Base-by-base conservation (phyloP, 1,284 basidiomycete species). In the Thecaphora frezii region DNA sequence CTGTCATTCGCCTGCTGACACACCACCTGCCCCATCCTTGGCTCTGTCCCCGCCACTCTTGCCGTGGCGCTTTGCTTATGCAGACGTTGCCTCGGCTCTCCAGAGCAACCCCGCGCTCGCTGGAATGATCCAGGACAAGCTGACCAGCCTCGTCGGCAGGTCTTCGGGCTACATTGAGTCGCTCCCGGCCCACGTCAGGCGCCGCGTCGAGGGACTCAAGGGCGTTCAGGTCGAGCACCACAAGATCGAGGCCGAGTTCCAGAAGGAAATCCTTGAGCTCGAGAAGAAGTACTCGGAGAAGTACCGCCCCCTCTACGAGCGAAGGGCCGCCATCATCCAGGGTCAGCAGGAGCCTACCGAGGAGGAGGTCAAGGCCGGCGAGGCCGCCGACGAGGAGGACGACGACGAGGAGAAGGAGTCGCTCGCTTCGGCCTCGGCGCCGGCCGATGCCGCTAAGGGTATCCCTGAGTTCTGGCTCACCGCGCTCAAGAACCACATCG, bases 391-490 rank as follows among this genome's bases (percentile, higher is more conserved):
- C 67, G 86, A 88, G 8, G 80, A 84, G 61, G 82, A 82, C 42
- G 82, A 83, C 48, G 81, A 82, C 24, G 82, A 83, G 18, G 76
- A 58, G 43, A 46, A 75, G 48, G 79, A 80, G 58, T 81, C 81
- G 50, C 79, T 80, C 28, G 81, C 78, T 26, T 79, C 80, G 28
- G 75, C 77, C 56, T 71, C 81, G 59, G 76, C 79, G 40, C 80
- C 81, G 59, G 72, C 77, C 33, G 74, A 76, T 21, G 77, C 77
- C 28, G 66, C 80, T 51, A 81, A 83, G 65, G 88, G 89, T 66
- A 92, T 98, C 74, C 91, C 93, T 59, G 89, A 96, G 77, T 97
- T 97, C 84, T 98, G 94, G 94, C 87, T 97, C 72, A 97, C 94
- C 1, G 91, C 92, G 1, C 85, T 97, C 65, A 88, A 90, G 74